Evolutionary conservation across 1,139 yeast genomes (phyloP), one percentile per base, ranked within the genome.

Genomic region (Wickerhamomyces sp.): DNA sequence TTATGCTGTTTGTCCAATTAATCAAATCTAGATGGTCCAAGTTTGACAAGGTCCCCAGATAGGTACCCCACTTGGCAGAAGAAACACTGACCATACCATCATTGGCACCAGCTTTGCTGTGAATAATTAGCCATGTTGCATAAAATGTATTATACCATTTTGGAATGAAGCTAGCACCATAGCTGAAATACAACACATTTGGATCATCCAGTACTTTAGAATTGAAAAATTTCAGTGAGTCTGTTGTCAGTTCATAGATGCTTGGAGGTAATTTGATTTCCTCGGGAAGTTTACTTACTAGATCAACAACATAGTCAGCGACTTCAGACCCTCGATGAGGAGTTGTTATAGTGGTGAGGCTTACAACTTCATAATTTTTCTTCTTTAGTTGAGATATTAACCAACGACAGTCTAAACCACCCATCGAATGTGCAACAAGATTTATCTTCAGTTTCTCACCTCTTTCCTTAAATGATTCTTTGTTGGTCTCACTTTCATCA

Each of bases 361-460:
- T 83, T 2, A 72, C 76, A 6, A 84, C 78, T 49, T 76, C 62
- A 50, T 76, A 84, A 38, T 72, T 66, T 28, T 61, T 53, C 19
- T 52, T 47, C 28, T 64, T 67, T 14, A 82, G 59, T 38, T 74
- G 65, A 0, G 87, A 72, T 2, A 87, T 83, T 49, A 89, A 61
- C 55, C 81, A 86, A 37, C 97, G 63, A 29, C 90, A 77, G 58
- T 89, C 97, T 31, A 89, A 64, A 0, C 97, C 97, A 8, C 97
- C 97, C 96, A 89, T 88, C 0, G 96, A 87, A 57, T 89, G 97
- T n/a, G 95, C 94, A 17, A 89, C 70, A 29, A 89, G 60, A 56
- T 89, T 89, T 14, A 89, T 65, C 45, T 78, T 77, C n/a, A 62
- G 40, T 22, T 50, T 49, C 28, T 65, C 59, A 14, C 52, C 48